Conservation (phyloP, 768 basidiomycete genomes). For the Trametes meyenii region DNA sequence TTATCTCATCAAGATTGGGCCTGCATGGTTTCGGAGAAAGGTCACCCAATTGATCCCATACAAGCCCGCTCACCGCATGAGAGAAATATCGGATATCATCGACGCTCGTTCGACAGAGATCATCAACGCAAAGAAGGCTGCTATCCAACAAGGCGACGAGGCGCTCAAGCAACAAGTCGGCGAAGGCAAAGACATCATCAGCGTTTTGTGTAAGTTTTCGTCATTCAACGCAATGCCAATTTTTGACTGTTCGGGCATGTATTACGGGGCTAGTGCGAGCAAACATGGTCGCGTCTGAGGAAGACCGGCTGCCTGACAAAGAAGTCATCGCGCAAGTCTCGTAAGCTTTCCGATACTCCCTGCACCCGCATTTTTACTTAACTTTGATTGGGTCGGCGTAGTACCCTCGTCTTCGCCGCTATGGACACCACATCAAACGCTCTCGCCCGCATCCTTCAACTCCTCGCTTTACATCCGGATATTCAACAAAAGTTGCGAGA, state of each 20-base stretch:
- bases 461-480: conserved; percentile 34
- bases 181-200: conserved; percentile 49
- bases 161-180: conserved; percentile 37
- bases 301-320: conserved; percentile 24
- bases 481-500: conserved; percentile 39
- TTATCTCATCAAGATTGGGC: conserved; percentile 10
- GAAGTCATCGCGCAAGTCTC: conserved; percentile 42
- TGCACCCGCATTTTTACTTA: no score
- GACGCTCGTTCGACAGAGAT: conserved; percentile 39
- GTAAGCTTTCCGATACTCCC: conserved; percentile 7
- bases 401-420: conserved; percentile 30
- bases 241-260: not conserved
- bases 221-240: not conserved
- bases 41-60: conserved; percentile 38
- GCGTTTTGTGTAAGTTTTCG: conserved; percentile 43
- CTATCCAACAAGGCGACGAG: conserved; percentile 38
- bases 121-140: conserved; percentile 39
- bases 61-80: conserved; percentile 34
- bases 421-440: conserved; percentile 35
- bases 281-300: conserved; percentile 34
- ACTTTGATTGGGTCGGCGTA: not conserved
- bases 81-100: conserved; percentile 39
- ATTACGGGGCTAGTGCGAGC: conserved; percentile 34
- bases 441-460: conserved; percentile 24
- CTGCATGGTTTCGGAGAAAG: conserved; percentile 35